Conservation (phyloP, 2,329 filamentous ascomycete genomes). For the Pestalotiopsis sp. region DNA sequence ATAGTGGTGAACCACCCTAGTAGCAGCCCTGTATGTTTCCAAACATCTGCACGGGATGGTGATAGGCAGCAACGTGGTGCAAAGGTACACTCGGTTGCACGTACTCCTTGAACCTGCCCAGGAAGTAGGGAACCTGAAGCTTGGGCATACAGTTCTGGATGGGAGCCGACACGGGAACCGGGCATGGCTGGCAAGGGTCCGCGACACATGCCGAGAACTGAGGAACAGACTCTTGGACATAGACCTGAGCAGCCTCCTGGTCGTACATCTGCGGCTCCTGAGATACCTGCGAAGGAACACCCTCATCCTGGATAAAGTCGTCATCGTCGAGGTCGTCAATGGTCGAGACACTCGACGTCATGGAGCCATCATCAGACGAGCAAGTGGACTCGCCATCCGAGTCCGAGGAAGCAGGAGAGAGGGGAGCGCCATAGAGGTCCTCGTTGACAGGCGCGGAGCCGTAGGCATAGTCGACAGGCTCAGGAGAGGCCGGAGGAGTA, state of each 20-base stretch:
- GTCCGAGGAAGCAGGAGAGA: slow-evolving; percentile 51
- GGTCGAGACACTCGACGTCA: slow-evolving; percentile 55
- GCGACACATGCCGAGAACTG: slow-evolving; percentile 43
- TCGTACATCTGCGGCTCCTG: slow-evolving; percentile 45
- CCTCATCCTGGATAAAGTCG: slow-evolving; percentile 48
- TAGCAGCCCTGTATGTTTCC: slow-evolving; percentile 54
- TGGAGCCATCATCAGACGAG: slow-evolving; percentile 57
- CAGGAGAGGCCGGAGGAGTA: slow-evolving; percentile 44
- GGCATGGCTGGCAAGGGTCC: slow-evolving; percentile 37
- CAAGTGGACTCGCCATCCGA: slow-evolving; percentile 43
- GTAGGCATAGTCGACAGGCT: slow-evolving; percentile 48
- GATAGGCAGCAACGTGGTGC: slow-evolving; percentile 52
- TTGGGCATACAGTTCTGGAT: slow-evolving; percentile 43
- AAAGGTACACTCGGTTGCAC: slow-evolving; percentile 47
- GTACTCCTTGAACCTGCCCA: slow-evolving; percentile 54
- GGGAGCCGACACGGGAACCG: slow-evolving; percentile 26
- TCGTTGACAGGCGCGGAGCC: slow-evolving; percentile 49
- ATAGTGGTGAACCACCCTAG: slow-evolving; percentile 29
- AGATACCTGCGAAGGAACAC: slow-evolving; percentile 32
- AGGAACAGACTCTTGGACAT: slow-evolving; percentile 49
- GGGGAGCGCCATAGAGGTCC: slow-evolving; percentile 43
- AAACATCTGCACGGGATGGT: slow-evolving; percentile 55
- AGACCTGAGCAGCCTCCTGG: slow-evolving; percentile 46
- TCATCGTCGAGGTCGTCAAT: slow-evolving; percentile 53
- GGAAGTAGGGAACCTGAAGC: slow-evolving; percentile 46